Evolutionary conservation across 2,329 filamentous ascomycete species (phyloP), one percentile per base, ranked within the genome.

Genomic region (Clonostachys byssicola): DNA sequence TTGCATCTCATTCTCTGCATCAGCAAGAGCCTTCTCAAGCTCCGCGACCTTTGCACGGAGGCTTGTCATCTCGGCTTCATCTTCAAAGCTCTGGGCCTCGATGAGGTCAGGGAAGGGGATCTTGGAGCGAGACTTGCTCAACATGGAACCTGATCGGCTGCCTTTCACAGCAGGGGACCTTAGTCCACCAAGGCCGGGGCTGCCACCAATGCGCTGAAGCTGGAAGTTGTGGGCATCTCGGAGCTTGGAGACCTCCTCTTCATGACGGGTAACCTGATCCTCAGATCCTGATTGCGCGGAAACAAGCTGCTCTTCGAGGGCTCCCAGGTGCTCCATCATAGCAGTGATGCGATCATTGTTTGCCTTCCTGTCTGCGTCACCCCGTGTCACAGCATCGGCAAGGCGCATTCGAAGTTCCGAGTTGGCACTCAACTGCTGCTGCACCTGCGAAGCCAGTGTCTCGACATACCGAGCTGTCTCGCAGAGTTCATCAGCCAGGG

Each of bases 211-310:
- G 13, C 92, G 86, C 54, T 85, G 83, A 34, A 97, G 79, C 58
- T 94, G 88, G 16, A 76, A 74, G 60, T 81, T 89, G 60, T 94
- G 85, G 49, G 82, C 87, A 47, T 95, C 89, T 54, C 86, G 85
- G 47, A 97, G 71, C 18, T 78, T 73, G 16, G 80, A 73, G 36
- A 96, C 79, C 66, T 96, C 91, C 36, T 94, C 89, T 64, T 97
- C 94, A 60, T 96, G 91, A 43, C 83, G 85, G 40, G 81, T 72
- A 48, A 97, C 82, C 38, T 85, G 85, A 43, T 92, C 91, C 63
- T 99, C 94, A 1, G 90, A 92, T 17, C 87, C 81, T 48, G 89
- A 85, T 65, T 97, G 92, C 2, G 92, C 90, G 17, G 81, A 71
- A 46, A 95, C 77, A 18, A 99, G 80, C 56, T 86, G 82, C 51